Conservation (phyloP, 2,329 filamentous ascomycete species). For the Arthroderma sp. region DNA sequence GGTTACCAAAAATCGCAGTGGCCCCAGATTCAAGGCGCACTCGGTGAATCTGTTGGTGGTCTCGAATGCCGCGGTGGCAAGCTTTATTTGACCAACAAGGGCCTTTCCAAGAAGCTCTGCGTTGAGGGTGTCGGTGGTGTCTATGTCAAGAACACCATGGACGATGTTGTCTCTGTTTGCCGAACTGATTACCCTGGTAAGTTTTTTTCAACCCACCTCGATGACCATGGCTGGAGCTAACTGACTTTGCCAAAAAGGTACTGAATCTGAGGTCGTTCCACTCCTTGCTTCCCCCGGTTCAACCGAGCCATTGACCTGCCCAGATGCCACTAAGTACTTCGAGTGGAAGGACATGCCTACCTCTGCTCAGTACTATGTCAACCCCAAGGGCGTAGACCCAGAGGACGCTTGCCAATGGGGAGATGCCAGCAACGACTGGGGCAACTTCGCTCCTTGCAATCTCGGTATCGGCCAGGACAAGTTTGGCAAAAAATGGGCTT, state of each 20-base stretch:
- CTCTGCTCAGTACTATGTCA: conserved; percentile 94
- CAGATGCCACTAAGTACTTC: conserved; percentile 60
- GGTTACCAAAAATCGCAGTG: conserved; percentile 91
- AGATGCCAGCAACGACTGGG: conserved; percentile 41
- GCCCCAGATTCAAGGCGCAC: conserved; percentile 63
- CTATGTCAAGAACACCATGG: conserved; percentile 60
- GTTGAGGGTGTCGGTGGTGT: conserved; percentile 57
- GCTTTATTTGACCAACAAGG: conserved; percentile 61
- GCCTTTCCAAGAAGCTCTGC: conserved; percentile 57
- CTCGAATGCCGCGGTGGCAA: conserved; percentile 61
- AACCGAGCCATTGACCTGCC: conserved; percentile 57
- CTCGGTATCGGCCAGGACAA: conserved; percentile 61
- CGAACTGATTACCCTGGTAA: conserved; percentile 88
- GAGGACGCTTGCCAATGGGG: conserved; percentile 68
- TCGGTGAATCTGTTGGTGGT: conserved; percentile 77
- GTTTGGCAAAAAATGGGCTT: conserved; percentile 59
- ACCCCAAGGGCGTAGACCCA: conserved; percentile 57
- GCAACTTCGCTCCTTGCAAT: conserved; percentile 83
- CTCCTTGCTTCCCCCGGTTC: conserved; percentile 48
- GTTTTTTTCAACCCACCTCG: conserved; percentile 7
- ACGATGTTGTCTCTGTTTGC: conserved; percentile 58
- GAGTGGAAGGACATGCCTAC: conserved; percentile 60
- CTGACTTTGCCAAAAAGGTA: conserved; percentile 30
- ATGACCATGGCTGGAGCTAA: background rate
- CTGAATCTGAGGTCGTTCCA: conserved; percentile 75